Conservation (phyloP, 768 basidiomycete species). For the Cytidiella melzeri region DNA sequence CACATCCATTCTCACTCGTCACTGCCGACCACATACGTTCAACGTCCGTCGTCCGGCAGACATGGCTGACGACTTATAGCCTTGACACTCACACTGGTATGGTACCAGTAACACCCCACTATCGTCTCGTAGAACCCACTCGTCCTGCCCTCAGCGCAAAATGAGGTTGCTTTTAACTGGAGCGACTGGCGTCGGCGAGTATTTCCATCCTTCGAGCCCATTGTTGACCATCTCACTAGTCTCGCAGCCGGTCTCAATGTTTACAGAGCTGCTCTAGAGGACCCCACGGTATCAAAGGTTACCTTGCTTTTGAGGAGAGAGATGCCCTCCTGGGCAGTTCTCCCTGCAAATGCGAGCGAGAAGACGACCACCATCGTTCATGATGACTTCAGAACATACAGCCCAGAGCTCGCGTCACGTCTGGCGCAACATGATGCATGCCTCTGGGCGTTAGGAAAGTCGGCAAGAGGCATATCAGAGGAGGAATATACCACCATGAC, state of each 20-base stretch:
- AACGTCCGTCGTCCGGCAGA: too few relatives aligned
- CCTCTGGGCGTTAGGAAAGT: constrained; percentile 32
- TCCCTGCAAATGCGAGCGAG: constrained; percentile 21
- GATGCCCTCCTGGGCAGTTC: constrained; percentile 27
- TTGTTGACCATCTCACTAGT: not conserved
- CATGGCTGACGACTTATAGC: too few relatives aligned
- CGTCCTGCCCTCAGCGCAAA: not conserved
- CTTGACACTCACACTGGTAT: too few relatives aligned
- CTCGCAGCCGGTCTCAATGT: constrained; percentile 29
- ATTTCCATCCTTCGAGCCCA: not conserved
- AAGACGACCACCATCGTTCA: constrained; percentile 29
- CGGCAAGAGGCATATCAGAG: constrained; percentile 24
- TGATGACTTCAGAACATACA: constrained; percentile 29
- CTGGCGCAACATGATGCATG: constrained; percentile 31
- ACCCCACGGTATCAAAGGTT: constrained; percentile 24
- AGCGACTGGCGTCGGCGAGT: constrained; percentile 29
- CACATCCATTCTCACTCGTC: too few relatives aligned
- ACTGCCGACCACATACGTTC: too few relatives aligned
- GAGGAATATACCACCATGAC: constrained; percentile 30
- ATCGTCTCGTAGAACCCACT: not conserved
- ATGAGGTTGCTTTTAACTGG: constrained; percentile 30
- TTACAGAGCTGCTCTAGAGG: constrained; percentile 26
- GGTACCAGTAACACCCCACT: not conserved
- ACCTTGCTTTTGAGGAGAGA: constrained; percentile 31
- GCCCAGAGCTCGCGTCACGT: constrained; percentile 21